These are phyloP conservation scores for Sphagnum contortum DNA, from an alignment of 225 moss, liverwort and hornwort genomes.

Conservation along the genomic window DNA sequence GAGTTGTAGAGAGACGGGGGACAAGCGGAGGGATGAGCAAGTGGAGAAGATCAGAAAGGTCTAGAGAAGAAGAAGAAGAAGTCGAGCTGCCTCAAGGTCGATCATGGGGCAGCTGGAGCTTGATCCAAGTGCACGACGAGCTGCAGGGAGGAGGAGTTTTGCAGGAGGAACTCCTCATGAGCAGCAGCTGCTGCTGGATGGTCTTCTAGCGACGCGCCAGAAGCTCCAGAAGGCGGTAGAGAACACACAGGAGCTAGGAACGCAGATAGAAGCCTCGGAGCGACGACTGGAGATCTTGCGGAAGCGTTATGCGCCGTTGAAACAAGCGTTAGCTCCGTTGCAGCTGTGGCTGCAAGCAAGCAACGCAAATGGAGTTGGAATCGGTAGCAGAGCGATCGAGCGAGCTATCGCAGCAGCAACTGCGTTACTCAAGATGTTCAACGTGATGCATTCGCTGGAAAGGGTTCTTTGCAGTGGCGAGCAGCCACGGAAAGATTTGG, in stretches of 20 bases:
- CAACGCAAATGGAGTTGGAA: too few species aligned
- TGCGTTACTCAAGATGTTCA: slow-evolving; percentile 47
- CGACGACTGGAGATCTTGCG: slow-evolving; percentile 21
- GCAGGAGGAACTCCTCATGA: slow-evolving; percentile 6
- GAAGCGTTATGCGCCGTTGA: background rate
- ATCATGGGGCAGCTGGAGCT: too few species aligned
- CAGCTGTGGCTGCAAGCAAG: slow-evolving; percentile 17
- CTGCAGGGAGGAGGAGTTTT: too few species aligned
- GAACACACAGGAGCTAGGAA: slow-evolving; percentile 41
- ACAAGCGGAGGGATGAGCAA: too few species aligned
- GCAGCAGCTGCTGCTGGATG: slow-evolving; percentile 26
- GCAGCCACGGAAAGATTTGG: slow-evolving; percentile 22
- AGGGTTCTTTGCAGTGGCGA: background rate
- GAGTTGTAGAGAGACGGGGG: too few species aligned
- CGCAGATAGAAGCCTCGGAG: slow-evolving; percentile 28
- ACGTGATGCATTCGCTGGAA: slow-evolving; percentile 37
- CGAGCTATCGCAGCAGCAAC: slow-evolving; percentile 40
- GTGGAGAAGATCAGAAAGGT: too few species aligned
- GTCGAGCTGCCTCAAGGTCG: too few species aligned
- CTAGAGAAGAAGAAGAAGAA: too few species aligned
- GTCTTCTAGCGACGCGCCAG: slow-evolving; percentile 32
- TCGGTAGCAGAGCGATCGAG: slow-evolving; percentile 2
- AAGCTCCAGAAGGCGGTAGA: slow-evolving; percentile 29
- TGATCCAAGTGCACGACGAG: too few species aligned
- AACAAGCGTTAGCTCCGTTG: too few species aligned